phyloP scores from a whole-genome alignment of 352 stramenopile species.

The Hyaloperonospora brassicae region DNA sequence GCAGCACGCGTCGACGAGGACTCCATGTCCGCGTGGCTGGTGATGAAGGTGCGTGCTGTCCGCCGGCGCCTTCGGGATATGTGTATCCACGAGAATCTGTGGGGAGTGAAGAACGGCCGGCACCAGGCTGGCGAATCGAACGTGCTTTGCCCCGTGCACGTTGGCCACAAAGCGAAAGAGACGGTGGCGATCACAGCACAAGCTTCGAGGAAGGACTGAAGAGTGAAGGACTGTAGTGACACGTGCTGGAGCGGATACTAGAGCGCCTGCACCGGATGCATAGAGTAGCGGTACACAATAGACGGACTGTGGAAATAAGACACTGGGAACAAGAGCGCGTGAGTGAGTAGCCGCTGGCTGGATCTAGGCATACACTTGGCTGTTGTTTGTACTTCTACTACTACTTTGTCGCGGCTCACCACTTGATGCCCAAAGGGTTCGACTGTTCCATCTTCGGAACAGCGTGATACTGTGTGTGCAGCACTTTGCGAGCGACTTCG shows the following conservation, averaged over 20 bases:
- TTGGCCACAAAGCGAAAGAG: conserved; percentile 56
- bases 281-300: conserved; percentile 8
- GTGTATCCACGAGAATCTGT: conserved; percentile 80
- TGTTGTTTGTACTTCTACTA: background rate
- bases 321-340: conserved; percentile 11
- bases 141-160: conserved; percentile 73
- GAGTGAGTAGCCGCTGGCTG: conserved; percentile 7
- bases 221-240: background rate
- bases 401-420: conserved; percentile 33
- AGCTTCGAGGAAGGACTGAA: conserved; percentile 32
- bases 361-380: conserved; percentile 12
- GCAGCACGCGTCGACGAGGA: conserved; percentile 37
- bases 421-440: conserved; percentile 84
- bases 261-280: conserved; percentile 3
- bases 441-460: conserved; percentile 80
- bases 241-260: conserved; percentile 4
- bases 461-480: conserved; percentile 79
- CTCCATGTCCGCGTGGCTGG: conserved; percentile 53
- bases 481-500: conserved; percentile 38
- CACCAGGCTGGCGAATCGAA: conserved; percentile 63
- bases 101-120: conserved; percentile 69
- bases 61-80: conserved; percentile 69
- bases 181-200: conserved; percentile 55
- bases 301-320: conserved; percentile 12
- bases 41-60: conserved; percentile 51